These are phyloP conservation scores for Candolleomyces eurysporus DNA, from an alignment of 768 basidiomycete genomes.

Conservation along the genomic window DNA sequence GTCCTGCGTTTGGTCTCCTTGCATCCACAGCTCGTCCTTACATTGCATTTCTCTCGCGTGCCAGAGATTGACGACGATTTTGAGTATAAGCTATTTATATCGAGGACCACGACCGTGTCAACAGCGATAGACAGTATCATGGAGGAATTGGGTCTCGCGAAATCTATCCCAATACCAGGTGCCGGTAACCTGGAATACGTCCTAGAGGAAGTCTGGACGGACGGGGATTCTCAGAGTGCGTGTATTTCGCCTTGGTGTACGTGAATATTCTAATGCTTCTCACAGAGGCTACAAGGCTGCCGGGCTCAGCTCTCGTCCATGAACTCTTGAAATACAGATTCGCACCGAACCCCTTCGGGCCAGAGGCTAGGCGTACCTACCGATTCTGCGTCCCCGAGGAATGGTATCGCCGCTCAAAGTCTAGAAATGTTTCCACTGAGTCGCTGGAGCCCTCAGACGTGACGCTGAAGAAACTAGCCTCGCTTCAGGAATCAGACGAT, in stretches of 20 bases:
- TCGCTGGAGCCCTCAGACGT: constrained; percentile 51
- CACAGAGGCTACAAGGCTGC: constrained; percentile 44
- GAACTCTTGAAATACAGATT: constrained; percentile 41
- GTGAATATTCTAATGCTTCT: background rate
- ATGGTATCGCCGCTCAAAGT: constrained; percentile 73
- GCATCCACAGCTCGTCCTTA: constrained; percentile 55
- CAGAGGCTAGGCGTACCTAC: constrained; percentile 43
- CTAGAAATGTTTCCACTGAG: constrained; percentile 43
- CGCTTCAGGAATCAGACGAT: constrained; percentile 48
- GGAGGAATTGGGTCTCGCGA: constrained; percentile 70
- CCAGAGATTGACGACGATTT: constrained; percentile 79
- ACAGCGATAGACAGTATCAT: constrained; percentile 51
- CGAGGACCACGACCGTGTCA: constrained; percentile 52
- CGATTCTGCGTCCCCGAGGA: constrained; percentile 74
- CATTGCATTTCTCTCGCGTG: constrained; percentile 59
- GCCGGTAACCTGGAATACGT: constrained; percentile 70
- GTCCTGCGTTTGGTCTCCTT: constrained; percentile 70
- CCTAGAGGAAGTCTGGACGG: constrained; percentile 65
- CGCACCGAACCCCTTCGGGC: constrained; percentile 40
- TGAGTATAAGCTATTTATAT: constrained; percentile 62
- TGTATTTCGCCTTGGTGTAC: constrained; percentile 12
- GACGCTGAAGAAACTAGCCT: constrained; percentile 46
- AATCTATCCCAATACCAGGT: constrained; percentile 62
- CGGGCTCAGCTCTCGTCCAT: constrained; percentile 40
- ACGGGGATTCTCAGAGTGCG: constrained; percentile 56